Base-by-base conservation (phyloP, 2,329 filamentous ascomycete genomes). In the Claviceps sp. region DNA sequence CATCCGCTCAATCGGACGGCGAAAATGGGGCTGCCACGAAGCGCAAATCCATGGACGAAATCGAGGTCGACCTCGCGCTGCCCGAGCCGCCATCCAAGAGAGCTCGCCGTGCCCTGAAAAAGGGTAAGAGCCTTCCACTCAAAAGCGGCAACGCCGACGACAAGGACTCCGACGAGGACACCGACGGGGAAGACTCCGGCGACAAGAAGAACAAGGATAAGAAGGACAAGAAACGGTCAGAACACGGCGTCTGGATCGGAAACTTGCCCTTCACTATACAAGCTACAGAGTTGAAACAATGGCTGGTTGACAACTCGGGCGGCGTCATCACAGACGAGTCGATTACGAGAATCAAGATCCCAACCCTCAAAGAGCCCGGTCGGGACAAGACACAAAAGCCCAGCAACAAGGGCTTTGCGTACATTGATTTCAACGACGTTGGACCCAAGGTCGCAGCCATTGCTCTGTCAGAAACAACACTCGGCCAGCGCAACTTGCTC, bases 41-140 rank as follows among this genome's bases (percentile, higher is more conserved):
- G 72, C 85, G 87, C 68, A 93, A 91, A 69, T 72, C 74, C 51
- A 67, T 77, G 51, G 78, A 83, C 47, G 86, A 90, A 61, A 85
- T 98, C 62, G 89, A 95, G 67, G 89, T 98, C 64, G 88, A 98
- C 66, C 72, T 98, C 56, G 76, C 74, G 57, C 82, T 87, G n/a
- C 93, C 93, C 26, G 90, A 97, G 64, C 93, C 93, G 19, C 88
- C 89, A 1, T 97, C 93, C 38, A 98, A 97, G 69, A 94, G 93
- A 65, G 89, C 88, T 56, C 81, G 89, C 59, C 89, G 93, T 65
- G 84, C 84, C 56, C 80, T 94, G 54, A 97, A 96, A 69, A 96
- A 95, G 71, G 81, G 81, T 58, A 87, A 86, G 65, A 63, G 75
- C 1, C 63, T 80, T 1, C 75, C 76, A 2, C 62, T 67, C 53